Evolutionary conservation across 352 stramenopile genomes (phyloP), one percentile per base, ranked within the genome.

Genomic region (Globisporangium cystogenes): DNA sequence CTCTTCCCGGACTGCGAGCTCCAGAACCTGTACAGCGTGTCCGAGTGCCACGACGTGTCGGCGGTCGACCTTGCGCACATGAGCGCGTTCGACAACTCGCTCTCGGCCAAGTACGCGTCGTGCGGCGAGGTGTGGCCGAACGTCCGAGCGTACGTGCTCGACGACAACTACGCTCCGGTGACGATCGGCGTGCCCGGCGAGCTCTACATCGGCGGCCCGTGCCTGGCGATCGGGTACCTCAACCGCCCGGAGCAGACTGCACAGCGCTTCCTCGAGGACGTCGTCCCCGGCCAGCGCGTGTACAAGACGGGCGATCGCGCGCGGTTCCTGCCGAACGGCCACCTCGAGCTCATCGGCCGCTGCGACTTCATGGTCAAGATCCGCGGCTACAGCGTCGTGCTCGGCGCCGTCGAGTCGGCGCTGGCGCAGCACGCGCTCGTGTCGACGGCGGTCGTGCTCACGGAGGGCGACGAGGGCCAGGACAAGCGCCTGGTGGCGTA

Each of bases 301-400:
- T 98, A 98, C 64, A 79, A 86, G 37, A 98, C 93, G 1, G 93
- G 94, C 29, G 93, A 98, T 70, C 72, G 93, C 37, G 93, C 86
- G 40, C 76, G 91, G 15, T 91, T 97, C 47, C 70, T 98, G 48
- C 79, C 85, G 0, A 95, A 96, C 59, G 86, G 89, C 5, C 77
- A 96, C 59, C 65, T 98, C 6, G 90, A 98, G 65, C 80, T 98
- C 33, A 85, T 97, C 35, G 94, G 94, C 5, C 82, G 94, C 37
- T 97, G 88, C 59, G 92, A 97, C 68, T 97, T 96, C 54, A 97
- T 98, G 90, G 88, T 98, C 52, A 98, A 98, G 73, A 96, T 98
- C 55, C 82, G 93, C 23, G 94, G 94, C 40, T 98, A 98, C 65
- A 96, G 87, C 42, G 88, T 98, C 5, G 94, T 97, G 26, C 65